Base-by-base conservation (phyloP, 345 rosid species). In the Noccaea bulbosa region DNA sequence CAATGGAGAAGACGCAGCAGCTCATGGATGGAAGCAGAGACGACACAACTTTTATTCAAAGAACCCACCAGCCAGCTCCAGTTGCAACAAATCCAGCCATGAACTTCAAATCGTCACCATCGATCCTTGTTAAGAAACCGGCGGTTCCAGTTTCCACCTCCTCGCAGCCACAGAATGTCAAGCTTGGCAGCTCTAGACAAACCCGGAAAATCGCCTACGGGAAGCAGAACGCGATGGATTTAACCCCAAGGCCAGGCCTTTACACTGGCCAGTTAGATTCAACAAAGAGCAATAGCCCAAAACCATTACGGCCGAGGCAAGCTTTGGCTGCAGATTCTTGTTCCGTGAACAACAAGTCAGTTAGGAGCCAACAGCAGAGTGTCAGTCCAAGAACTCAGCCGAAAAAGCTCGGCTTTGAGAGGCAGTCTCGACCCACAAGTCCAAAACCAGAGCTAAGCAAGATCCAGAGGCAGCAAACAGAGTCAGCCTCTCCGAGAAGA, bases 1-100 rank as follows among this genome's bases (percentile, higher is more conserved):
- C 92, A 47, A 91, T 87, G 90, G 90, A 89, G 72, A 88, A 86
- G 79, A 82, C 83, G 5, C 82, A 84, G 63, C 81, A 80, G 73
- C 54, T 69, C 53, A 52, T 76, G 17, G 83, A 79, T 11, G 73
- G 74, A 70, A 65, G 53, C 49, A 79, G 73, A 60, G 70, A 88
- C 35, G 74, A 74, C 66, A 66, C 54, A 65, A 72, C 41, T 71
- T 33, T 78, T 34, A 76, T 52, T 17, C 54, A 51, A n/a, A n/a
- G n/a, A n/a, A n/a, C n/a, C n/a, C n/a, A n/a, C n/a, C n/a, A n/a
- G n/a, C 74, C 74, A 56, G 68, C 57, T 71, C 77, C 87, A 51
- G 67, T 77, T 61, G 46, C 61, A 41, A 63, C 62, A 61, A 83
- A 49, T 67, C 73, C 54, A 77, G 82, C 34, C 4, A 81, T 69